phyloP scores from a whole-genome alignment of 2,329 filamentous ascomycete species.

The Penicillium sclerotigenum region DNA sequence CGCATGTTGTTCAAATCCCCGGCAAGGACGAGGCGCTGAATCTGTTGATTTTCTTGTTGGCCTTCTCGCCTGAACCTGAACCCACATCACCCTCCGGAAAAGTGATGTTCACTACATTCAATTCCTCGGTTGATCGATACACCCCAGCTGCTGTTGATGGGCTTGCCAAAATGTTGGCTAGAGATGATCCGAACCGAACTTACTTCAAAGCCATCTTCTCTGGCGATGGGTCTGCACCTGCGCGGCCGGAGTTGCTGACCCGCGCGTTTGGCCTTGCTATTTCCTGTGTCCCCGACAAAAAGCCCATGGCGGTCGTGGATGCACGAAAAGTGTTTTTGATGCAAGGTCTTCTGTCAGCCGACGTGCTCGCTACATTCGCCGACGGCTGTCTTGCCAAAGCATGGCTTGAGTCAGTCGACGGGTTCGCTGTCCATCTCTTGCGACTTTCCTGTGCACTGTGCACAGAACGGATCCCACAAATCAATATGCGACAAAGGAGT shows the following conservation, averaged over 20 bases:
- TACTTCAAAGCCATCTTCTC: constrained; percentile 81
- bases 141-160: constrained; percentile 86
- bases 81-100: constrained; percentile 57
- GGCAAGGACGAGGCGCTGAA: constrained; percentile 83
- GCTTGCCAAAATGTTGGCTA: constrained; percentile 83
- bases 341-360: constrained; percentile 85
- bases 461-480: constrained; percentile 53
- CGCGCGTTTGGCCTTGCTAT: constrained; percentile 83
- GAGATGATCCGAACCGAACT: constrained; percentile 87
- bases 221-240: constrained; percentile 61
- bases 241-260: constrained; percentile 77
- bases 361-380: constrained; percentile 77
- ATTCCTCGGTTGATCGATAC: constrained; percentile 78
- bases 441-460: constrained; percentile 71
- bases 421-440: constrained; percentile 76
- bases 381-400: constrained; percentile 69
- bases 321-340: constrained; percentile 83
- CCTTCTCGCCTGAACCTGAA: constrained; percentile 78
- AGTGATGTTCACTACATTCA: constrained; percentile 76
- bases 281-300: constrained; percentile 73
- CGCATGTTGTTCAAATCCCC: constrained; percentile 74
- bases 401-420: constrained; percentile 82
- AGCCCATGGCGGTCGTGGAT: constrained; percentile 67
- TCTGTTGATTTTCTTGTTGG: constrained; percentile 81
- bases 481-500: constrained; percentile 35